Conservation (phyloP, 352 stramenopile genomes). For the Phytopythium sindhum region DNA sequence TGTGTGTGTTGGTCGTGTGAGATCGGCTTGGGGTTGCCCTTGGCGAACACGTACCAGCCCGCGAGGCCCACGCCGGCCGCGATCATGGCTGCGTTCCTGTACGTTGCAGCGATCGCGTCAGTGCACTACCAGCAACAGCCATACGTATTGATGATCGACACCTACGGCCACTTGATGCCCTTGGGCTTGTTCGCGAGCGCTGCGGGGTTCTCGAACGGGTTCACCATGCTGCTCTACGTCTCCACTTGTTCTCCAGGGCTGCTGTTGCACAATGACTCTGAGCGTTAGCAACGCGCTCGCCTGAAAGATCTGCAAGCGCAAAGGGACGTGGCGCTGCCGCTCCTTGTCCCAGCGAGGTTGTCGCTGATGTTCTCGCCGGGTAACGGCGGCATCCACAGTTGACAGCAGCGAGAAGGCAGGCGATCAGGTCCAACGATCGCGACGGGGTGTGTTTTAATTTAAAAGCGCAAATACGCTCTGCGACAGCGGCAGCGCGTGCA, state of each 20-base stretch:
- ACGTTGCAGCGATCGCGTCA: no score
- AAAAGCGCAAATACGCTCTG: no score
- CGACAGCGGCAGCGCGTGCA: no score
- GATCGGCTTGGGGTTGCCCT: not conserved
- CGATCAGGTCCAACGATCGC: no score
- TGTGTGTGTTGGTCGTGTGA: no score
- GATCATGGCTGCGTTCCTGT: not conserved
- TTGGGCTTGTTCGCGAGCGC: not conserved
- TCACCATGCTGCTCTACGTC: not conserved
- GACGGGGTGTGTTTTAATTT: no score
- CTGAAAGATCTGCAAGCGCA: no score
- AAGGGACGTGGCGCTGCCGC: not conserved
- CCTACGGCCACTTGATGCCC: constrained; percentile 5
- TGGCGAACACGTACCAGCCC: constrained; percentile 1
- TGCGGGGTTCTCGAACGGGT: constrained; percentile 1
- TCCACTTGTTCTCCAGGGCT: not conserved
- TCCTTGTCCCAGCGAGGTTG: not conserved
- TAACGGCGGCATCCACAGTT: no score
- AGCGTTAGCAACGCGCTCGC: no score
- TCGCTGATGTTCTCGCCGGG: not conserved
- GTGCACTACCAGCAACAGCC: not conserved
- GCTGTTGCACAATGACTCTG: not conserved
- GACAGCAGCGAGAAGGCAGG: no score
- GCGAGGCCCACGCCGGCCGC: not conserved
- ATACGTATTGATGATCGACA: no score